phyloP scores from a whole-genome alignment of 2,329 filamentous ascomycete genomes.

The Aspergillus quadrilineatus region DNA sequence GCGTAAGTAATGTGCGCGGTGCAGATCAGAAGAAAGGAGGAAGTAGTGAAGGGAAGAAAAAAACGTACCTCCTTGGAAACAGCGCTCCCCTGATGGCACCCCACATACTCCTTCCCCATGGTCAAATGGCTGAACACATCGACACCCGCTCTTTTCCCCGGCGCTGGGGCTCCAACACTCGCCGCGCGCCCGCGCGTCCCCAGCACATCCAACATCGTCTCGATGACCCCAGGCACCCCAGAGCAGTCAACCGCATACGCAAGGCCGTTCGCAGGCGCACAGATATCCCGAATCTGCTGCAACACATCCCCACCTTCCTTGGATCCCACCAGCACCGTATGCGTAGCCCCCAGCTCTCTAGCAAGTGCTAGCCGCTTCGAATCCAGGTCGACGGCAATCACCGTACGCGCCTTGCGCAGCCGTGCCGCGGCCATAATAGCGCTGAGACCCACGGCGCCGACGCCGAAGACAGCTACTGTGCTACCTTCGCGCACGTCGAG shows the following conservation, averaged over 20 bases:
- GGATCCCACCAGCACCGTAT: constrained; percentile 18
- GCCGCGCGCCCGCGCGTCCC: not conserved
- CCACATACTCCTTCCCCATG: not conserved
- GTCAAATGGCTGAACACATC: not conserved
- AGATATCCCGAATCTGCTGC: not conserved
- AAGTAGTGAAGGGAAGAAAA: not conserved
- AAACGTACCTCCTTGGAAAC: not conserved
- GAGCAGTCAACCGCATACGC: not conserved
- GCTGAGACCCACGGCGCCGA: too few species aligned
- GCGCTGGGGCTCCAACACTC: not conserved
- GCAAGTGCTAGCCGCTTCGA: constrained; percentile 36
- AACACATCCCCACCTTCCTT: not conserved
- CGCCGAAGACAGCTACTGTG: too few species aligned
- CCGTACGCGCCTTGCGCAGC: not conserved
- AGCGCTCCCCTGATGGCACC: not conserved
- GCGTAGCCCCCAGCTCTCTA: constrained; percentile 39
- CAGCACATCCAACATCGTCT: not conserved
- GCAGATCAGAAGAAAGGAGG: too few species aligned
- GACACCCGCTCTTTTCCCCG: not conserved
- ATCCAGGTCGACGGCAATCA: constrained; percentile 39
- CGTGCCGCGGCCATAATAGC: too few species aligned
- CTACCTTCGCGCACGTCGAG: too few species aligned
- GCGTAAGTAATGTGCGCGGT: too few species aligned
- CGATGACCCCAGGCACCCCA: not conserved
- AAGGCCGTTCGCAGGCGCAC: not conserved